These are phyloP conservation scores for Alliaria petiolata DNA, from an alignment of 345 rosid species.

Conservation along the genomic window DNA sequence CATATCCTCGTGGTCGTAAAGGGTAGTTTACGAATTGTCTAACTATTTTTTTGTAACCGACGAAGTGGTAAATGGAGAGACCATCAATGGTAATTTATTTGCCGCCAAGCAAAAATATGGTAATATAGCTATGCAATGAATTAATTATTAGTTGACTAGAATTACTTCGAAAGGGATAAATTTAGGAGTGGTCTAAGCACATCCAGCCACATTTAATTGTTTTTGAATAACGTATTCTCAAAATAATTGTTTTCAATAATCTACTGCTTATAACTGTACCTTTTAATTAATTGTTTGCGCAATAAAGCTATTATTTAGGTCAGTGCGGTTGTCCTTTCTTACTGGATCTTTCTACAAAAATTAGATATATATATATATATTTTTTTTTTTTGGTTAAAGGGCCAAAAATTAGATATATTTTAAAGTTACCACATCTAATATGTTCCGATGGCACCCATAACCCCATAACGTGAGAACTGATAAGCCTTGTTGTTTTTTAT, in stretches of 20 bases:
- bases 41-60: conserved; percentile 16
- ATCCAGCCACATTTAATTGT: background rate
- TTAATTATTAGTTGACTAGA: conserved; percentile 21
- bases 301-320: too few relatives aligned
- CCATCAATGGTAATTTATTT: conserved; percentile 11
- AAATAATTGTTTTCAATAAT: background rate
- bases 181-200: conserved; percentile 12
- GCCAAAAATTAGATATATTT: too few relatives aligned
- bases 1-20: background rate
- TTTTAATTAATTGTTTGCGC: background rate
- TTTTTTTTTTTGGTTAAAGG: too few relatives aligned
- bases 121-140: background rate
- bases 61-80: conserved; percentile 12
- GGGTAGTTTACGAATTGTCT: background rate
- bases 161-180: conserved; percentile 6
- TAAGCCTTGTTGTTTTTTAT: too few relatives aligned
- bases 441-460: too few relatives aligned
- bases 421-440: too few relatives aligned
- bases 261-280: background rate
- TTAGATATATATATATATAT: too few relatives aligned
- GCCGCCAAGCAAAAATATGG: conserved; percentile 9
- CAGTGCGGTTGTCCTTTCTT: too few relatives aligned
- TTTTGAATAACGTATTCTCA: background rate
- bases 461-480: too few relatives aligned
- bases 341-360: background rate